Conservation (phyloP, 257 asterid species). For the Gentiana straminea region DNA sequence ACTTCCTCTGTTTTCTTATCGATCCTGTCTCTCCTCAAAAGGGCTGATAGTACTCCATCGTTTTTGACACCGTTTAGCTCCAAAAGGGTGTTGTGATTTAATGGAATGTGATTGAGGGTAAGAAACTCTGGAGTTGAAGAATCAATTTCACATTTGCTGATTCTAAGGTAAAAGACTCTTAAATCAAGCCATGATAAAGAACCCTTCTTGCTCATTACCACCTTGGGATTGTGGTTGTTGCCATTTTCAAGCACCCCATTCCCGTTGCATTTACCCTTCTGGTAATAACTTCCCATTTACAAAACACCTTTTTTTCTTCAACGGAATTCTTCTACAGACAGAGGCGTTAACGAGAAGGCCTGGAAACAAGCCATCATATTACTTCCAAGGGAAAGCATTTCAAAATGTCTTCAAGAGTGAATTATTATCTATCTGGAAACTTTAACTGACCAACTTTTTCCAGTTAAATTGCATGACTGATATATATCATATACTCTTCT, state of each 20-base stretch:
- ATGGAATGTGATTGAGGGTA: slow-evolving; percentile 49
- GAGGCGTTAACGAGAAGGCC: slow-evolving; percentile 1
- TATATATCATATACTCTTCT: slow-evolving; percentile 16
- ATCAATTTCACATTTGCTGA: slow-evolving; percentile 53
- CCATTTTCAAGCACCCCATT: slow-evolving; percentile 33
- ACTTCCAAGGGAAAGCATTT: slow-evolving; percentile 22
- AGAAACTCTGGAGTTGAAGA: slow-evolving; percentile 44
- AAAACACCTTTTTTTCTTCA: slow-evolving; percentile 13
- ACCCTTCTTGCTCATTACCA: slow-evolving; percentile 10
- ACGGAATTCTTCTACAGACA: slow-evolving; percentile 25
- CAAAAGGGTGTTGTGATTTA: slow-evolving; percentile 46
- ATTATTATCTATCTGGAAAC: too few relatives aligned
- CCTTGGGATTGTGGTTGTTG: slow-evolving; percentile 25
- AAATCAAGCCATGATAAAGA: slow-evolving; percentile 60
- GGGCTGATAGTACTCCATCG: slow-evolving; percentile 40
- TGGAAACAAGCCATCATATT: slow-evolving; percentile 8
- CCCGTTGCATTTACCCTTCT: slow-evolving; percentile 9
- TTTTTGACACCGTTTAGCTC: slow-evolving; percentile 63
- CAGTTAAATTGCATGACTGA: slow-evolving; percentile 10
- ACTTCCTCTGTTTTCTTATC: slow-evolving; percentile 52
- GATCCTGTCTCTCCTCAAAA: slow-evolving; percentile 44
- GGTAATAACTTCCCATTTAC: slow-evolving; percentile 24
- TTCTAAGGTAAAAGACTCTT: slow-evolving; percentile 53
- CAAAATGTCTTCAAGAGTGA: slow-evolving; percentile 7
- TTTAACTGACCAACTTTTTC: too few relatives aligned